These are phyloP conservation scores for Ciborinia camelliae DNA, from an alignment of 2,329 filamentous ascomycete genomes.

Conservation along the genomic window DNA sequence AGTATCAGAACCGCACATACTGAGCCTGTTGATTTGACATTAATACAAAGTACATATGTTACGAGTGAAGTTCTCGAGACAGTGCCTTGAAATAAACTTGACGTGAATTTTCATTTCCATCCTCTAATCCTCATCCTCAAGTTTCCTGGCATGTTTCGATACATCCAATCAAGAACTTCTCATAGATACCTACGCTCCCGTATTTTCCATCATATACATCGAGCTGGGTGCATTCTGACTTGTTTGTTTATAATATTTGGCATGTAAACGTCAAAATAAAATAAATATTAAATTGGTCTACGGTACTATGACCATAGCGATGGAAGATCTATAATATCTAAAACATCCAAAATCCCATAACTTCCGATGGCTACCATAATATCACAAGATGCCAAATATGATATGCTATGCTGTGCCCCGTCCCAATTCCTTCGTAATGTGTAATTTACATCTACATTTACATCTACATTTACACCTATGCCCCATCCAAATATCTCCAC, in stretches of 20 bases:
- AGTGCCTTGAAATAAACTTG: neutral
- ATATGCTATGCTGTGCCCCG: neutral
- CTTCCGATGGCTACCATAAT: neutral
- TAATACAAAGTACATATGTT: slow-evolving; percentile 2
- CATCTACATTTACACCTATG: neutral
- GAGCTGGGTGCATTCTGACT: neutral
- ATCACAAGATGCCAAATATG: neutral
- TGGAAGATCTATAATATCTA: neutral
- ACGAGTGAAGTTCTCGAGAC: neutral
- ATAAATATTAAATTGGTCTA: neutral
- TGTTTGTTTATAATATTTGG: neutral
- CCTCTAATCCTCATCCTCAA: too few species aligned
- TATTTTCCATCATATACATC: neutral
- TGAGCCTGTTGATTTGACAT: neutral
- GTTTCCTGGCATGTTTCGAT: neutral
- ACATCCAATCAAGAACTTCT: neutral
- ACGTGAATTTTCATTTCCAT: neutral
- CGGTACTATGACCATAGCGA: too few species aligned
- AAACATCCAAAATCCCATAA: neutral
- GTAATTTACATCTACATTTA: too few species aligned
- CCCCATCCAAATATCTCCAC: neutral
- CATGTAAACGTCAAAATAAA: neutral
- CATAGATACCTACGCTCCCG: neutral
- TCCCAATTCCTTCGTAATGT: neutral
- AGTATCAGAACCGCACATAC: neutral